Base-by-base conservation (phyloP, 805 yeast genomes). In the Candida piceae region DNA sequence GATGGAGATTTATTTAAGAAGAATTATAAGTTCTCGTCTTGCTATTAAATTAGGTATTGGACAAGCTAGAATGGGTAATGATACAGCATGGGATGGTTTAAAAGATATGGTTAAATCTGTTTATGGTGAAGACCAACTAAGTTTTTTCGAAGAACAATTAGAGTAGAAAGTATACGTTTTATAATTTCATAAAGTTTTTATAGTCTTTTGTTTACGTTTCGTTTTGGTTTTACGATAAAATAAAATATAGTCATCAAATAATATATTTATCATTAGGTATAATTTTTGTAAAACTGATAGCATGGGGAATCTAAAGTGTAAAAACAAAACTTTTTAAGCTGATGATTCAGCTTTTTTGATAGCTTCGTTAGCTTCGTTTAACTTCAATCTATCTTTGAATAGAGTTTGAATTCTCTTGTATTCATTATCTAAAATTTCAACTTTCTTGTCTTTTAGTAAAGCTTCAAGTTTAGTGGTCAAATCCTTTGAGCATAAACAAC, bases 51-150 rank as follows among this genome's bases (percentile, higher is more conserved):
- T 48, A 7, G 58, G 58, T 4, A 39, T 56, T 7, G 53, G 45
- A 21, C 45, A 39, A 13, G 19, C 55, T 5, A 49, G 58, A 21
- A 41, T 34, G 19, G 50, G 52, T 1, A 39, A 38, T 18, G 55
- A 51, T 16, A 43, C 55, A 5, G 55, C 57, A 20, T 55, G 58
- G 36, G 46, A 53, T 2, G 74, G 72, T 4, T 60, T 80, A 41
- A 57, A 69, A 28, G 74, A 73, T 41, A 58, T 82, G 52, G 80
- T 79, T 13, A 69, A 70, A 29, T 58, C 79, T 17, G 69, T 81
- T 28, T 76, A 63, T 22, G 72, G 73, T 6, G 55, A 57, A 16
- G 54, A 52, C 4, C 58, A 55, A 26, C 35, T 46, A 16, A 17
- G 32, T 1, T 42, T 53, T 25, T 53, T 56, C 40, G 35, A 39